Evolutionary conservation across 805 yeast species (phyloP).

Genomic region (Starmera dryadoides): DNA sequence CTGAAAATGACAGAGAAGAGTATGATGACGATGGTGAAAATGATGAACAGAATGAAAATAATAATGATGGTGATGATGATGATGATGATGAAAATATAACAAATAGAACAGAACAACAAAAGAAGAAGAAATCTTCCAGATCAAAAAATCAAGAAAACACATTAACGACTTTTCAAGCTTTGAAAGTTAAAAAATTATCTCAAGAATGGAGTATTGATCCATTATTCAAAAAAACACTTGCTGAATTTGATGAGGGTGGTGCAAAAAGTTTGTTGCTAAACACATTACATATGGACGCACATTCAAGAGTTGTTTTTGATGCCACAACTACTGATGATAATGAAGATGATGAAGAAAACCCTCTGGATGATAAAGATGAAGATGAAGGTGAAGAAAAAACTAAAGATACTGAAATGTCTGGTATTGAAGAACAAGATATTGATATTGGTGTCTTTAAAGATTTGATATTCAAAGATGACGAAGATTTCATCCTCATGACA

Average conservation of each 20-base stretch:
- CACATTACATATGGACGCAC: conserved; percentile 45
- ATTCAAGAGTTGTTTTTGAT: conserved; percentile 59
- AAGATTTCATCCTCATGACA: conserved; percentile 23
- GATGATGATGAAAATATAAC: conserved; percentile 18
- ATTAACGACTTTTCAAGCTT: conserved; percentile 40
- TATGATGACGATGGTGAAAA: conserved; percentile 15
- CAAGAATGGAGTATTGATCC: conserved; percentile 67
- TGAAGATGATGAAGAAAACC: conserved; percentile 10
- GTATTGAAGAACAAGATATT: conserved; percentile 21
- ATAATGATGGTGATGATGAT: conserved; percentile 13
- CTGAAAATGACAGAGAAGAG: conserved; percentile 9
- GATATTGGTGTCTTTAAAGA: conserved; percentile 18
- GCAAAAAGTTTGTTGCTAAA: conserved; percentile 63
- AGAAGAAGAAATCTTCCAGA: conserved; percentile 22
- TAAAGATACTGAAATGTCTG: conserved; percentile 2
- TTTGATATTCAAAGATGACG: conserved; percentile 22
- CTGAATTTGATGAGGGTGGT: conserved; percentile 81
- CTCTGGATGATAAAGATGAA: conserved; percentile 7
- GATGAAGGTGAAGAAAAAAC: conserved; percentile 1
- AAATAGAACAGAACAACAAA: conserved; percentile 16
- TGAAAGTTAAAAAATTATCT: conserved; percentile 50
- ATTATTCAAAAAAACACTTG: conserved; percentile 62
- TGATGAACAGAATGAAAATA: conserved; percentile 16
- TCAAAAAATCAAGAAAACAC: conserved; percentile 33
- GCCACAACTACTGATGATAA: conserved; percentile 31